A percentile compares a stretch with the other conserved stretches of the same genome.
Evolutionary conservation across 2,329 filamentous ascomycete species (phyloP).

Genomic region (Colletotrichum tamarilloi): DNA sequence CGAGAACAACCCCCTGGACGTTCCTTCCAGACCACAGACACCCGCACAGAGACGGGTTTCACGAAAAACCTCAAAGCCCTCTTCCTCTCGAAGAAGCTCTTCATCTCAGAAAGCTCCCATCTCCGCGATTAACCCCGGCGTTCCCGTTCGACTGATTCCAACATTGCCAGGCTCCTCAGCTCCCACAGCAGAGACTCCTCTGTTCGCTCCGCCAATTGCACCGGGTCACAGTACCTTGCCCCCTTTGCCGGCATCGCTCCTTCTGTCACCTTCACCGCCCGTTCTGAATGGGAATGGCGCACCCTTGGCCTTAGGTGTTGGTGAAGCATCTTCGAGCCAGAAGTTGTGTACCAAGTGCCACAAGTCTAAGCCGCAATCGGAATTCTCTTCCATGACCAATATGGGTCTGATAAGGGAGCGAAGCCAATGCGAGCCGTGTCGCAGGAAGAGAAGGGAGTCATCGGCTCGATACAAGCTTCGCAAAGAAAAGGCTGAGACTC

Average conservation of each 20-base stretch:
- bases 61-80: neutral
- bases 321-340: neutral
- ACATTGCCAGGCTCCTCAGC: neutral
- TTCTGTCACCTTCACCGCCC: neutral
- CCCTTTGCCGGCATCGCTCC: neutral
- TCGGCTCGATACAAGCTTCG: neutral
- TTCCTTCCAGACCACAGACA: neutral
- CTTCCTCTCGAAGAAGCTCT: neutral
- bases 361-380: neutral
- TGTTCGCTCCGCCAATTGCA: no score
- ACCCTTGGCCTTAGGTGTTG: neutral
- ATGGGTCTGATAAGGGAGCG: neutral
- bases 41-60: neutral
- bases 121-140: neutral
- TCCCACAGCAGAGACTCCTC: neutral
- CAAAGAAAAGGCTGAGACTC: neutral
- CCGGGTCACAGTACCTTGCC: neutral
- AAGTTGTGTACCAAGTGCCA: slow-evolving; percentile 15
- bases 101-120: neutral
- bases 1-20: neutral
- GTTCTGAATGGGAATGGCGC: neutral
- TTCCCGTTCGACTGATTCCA: neutral
- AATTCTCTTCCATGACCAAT: neutral
- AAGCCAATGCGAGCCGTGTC: slow-evolving; percentile 1
- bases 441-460: slow-evolving; percentile 7